Evolutionary conservation across 2,329 filamentous ascomycete genomes (phyloP).

Genomic region (Bipolaris sorokiniana): DNA sequence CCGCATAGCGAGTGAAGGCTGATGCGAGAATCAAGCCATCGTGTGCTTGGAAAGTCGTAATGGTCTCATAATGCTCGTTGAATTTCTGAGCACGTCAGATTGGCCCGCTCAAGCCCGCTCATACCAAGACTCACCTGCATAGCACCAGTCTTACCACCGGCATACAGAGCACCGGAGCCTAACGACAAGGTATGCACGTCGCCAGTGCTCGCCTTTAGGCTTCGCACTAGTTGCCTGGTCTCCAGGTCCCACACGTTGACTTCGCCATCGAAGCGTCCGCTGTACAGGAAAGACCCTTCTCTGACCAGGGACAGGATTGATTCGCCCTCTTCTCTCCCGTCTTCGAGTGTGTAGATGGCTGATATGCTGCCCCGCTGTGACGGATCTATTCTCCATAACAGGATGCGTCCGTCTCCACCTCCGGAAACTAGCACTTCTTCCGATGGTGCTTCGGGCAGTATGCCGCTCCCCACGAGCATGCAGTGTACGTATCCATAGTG

Average conservation of each 20-base stretch:
- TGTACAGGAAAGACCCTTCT: conserved; percentile 91
- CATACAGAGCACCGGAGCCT: conserved; percentile 84
- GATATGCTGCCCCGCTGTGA: conserved; percentile 66
- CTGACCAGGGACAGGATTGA: conserved; percentile 78
- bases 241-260: conserved; percentile 98
- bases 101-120: not conserved
- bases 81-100: conserved; percentile 60
- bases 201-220: conserved; percentile 78
- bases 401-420: conserved; percentile 91
- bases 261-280: conserved; percentile 83
- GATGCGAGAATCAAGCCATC: conserved; percentile 87
- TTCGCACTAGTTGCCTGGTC: conserved; percentile 86
- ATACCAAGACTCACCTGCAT: conserved; percentile 65
- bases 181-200: conserved; percentile 89
- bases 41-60: conserved; percentile 81
- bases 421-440: conserved; percentile 86
- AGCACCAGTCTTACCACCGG: conserved; percentile 85
- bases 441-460: conserved; percentile 72
- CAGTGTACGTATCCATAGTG: conserved; percentile 97
- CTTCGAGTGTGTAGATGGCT: conserved; percentile 71
- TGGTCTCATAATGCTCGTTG: conserved; percentile 82
- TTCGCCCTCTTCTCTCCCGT: conserved; percentile 63
- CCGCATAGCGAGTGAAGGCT: conserved; percentile 71
- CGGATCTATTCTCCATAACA: conserved; percentile 81
- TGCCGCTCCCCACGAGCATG: conserved; percentile 83